Percentiles rank a stretch among this genome's conserved stretches.
These are phyloP conservation scores for Populus deltoides DNA, from an alignment of 345 rosid genomes.

Conservation along the genomic window DNA sequence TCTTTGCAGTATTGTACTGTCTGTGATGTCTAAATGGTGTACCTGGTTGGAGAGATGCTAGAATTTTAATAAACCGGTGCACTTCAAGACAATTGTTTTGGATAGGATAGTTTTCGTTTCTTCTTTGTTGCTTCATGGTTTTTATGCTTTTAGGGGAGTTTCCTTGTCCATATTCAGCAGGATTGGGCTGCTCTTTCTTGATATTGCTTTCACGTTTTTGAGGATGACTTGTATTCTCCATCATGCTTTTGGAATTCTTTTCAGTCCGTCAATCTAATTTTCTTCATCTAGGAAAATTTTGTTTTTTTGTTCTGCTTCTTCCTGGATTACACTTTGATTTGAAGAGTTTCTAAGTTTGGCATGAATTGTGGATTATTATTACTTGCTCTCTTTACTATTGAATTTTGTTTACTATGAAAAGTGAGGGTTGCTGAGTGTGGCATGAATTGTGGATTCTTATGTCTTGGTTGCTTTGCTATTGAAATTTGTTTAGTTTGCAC, in stretches of 20 bases:
- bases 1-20: not conserved
- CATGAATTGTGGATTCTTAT: not conserved
- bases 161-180: not conserved
- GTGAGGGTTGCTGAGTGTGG: not conserved
- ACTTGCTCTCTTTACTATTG: not conserved
- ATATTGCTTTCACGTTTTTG: not conserved
- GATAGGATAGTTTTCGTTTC: not conserved
- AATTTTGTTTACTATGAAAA: not conserved
- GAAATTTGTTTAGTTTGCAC: not conserved
- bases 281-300: not conserved
- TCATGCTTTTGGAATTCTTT: not conserved
- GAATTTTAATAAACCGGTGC: too few relatives aligned
- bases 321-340: not conserved
- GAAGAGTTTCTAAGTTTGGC: not conserved
- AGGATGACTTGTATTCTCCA: not conserved
- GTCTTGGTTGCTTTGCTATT: not conserved
- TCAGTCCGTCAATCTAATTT: not conserved
- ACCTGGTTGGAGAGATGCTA: not conserved
- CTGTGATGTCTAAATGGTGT: not conserved
- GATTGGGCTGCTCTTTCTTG: not conserved
- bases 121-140: not conserved
- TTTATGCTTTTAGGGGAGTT: not conserved
- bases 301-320: not conserved
- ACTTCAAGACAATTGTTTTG: not conserved
- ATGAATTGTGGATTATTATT: not conserved